Evolutionary conservation across 2,329 filamentous ascomycete species (phyloP), one percentile per base, ranked within the genome.

Genomic region (Cercospora sp.): DNA sequence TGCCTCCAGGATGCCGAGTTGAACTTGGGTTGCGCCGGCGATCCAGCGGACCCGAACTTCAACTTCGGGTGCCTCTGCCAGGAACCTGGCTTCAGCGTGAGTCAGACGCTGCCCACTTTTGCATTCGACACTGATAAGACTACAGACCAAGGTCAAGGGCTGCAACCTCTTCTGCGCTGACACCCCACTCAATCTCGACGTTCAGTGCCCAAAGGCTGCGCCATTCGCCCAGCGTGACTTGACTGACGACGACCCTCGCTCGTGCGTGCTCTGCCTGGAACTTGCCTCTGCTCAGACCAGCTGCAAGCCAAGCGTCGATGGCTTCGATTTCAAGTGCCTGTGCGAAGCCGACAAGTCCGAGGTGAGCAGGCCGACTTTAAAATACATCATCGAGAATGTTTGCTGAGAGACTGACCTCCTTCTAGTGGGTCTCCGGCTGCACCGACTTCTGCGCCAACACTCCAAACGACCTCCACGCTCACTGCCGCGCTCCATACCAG

Each of bases 141-240:
- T 28, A 2, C 49, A 55, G 49, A 30, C 49, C 49, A 55, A 55
- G 2, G 49, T 55, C 49, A 28, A 55, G 49, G 49, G 37, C 32
- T 63, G 61, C 30, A 34, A 53, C 37, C 30, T 26, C 24, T 40
- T 65, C 53, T 65, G 62, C 62, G 32, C 34, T 24, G 62, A 43
- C 5, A 65, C 53, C 16, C 18, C 16, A 4, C 45, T 53, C 45
- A 30, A 26, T 24, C 24, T 40, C 30, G 40, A 49, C n/a, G 30
- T 18, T 12, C 61, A 53, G 49, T 63, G 61, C 45, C 45, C 49
- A 34, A 55, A 55, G 49, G 12, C 49, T 30, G 12, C 49, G 49
- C 49, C 49, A 28, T 28, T 55, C 49, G 18, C 10, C 16, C n/a
- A 26, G 13, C 30, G 61, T 49, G 40, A 34, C 18, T 8, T 18